Conservation (phyloP, 2,329 filamentous ascomycete genomes). For the Paracamarosporium sp. region DNA sequence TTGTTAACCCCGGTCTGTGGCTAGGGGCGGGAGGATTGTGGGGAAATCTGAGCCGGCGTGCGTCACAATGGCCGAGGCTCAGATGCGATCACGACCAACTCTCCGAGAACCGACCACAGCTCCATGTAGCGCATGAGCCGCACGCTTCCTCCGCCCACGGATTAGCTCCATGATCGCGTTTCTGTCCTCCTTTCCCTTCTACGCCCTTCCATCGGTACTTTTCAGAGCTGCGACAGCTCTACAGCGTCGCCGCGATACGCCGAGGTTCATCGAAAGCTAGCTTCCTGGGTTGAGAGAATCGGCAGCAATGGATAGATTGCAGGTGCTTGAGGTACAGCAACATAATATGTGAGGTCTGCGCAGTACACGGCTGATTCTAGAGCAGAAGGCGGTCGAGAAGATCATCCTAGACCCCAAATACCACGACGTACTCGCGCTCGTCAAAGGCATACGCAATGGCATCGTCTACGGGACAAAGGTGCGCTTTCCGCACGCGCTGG, state of each 20-base stretch:
- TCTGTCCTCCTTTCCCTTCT: background rate
- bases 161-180: slow-evolving; percentile 15
- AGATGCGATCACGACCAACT: slow-evolving; percentile 17
- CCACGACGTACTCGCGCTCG: slow-evolving; percentile 80
- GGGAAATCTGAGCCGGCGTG: slow-evolving; percentile 37
- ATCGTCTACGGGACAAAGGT: slow-evolving; percentile 97
- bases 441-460: slow-evolving; percentile 96
- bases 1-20: slow-evolving; percentile 24
- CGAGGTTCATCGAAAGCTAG: slow-evolving; percentile 27
- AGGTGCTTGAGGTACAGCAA: slow-evolving; percentile 37
- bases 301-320: slow-evolving; percentile 39
- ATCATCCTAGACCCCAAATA: slow-evolving; percentile 83
- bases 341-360: background rate
- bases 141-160: slow-evolving; percentile 12
- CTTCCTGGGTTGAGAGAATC: slow-evolving; percentile 9
- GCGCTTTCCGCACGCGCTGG: slow-evolving; percentile 95
- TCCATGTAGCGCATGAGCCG: slow-evolving; percentile 23
- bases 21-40: slow-evolving; percentile 32
- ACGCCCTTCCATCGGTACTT: background rate
- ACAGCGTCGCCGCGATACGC: slow-evolving; percentile 29
- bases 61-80: slow-evolving; percentile 46
- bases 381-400: slow-evolving; percentile 74
- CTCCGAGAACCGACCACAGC: slow-evolving; percentile 1
- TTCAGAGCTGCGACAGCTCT: slow-evolving; percentile 8
- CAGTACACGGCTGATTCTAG: background rate